Percentiles rank a stretch among this genome's conserved stretches.
Evolutionary conservation across 139 green algal species (phyloP).

Genomic region (Chara braunii): DNA sequence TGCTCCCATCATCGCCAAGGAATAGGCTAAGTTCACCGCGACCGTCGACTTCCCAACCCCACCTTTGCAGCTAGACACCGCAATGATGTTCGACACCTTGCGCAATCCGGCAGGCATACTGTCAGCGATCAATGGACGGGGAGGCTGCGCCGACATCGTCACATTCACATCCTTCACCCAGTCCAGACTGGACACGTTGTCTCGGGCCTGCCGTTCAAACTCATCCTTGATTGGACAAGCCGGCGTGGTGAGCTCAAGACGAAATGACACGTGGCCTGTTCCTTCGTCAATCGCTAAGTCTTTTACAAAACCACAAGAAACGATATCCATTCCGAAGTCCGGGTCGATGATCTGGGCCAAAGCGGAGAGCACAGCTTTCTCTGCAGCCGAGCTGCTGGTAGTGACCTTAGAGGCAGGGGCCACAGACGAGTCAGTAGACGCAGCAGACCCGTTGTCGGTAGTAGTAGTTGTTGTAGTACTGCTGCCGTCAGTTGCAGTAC

Average conservation of each 20-base stretch:
- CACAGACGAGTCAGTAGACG: too few relatives aligned
- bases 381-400: too few relatives aligned
- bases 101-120: constrained; percentile 60
- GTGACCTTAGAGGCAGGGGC: too few relatives aligned
- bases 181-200: constrained; percentile 42
- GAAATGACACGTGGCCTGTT: constrained; percentile 55
- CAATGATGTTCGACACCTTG: constrained; percentile 83
- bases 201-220: constrained; percentile 36
- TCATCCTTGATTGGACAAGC: constrained; percentile 93
- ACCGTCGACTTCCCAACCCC: constrained; percentile 94
- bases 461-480: too few relatives aligned
- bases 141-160: constrained; percentile 72
- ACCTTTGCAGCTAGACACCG: constrained; percentile 81
- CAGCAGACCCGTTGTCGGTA: too few relatives aligned
- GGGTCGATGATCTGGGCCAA: constrained; percentile 89
- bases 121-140: constrained; percentile 50
- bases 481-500: too few relatives aligned
- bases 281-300: constrained; percentile 56
- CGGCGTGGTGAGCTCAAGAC: constrained; percentile 91
- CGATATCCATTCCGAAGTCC: constrained; percentile 93
- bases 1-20: constrained; percentile 86
- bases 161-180: constrained; percentile 68
- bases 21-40: constrained; percentile 93
- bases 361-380: constrained; percentile 65
- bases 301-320: constrained; percentile 94